Base-by-base conservation (phyloP, 345 rosid species). In the Lepidium aucheri region DNA sequence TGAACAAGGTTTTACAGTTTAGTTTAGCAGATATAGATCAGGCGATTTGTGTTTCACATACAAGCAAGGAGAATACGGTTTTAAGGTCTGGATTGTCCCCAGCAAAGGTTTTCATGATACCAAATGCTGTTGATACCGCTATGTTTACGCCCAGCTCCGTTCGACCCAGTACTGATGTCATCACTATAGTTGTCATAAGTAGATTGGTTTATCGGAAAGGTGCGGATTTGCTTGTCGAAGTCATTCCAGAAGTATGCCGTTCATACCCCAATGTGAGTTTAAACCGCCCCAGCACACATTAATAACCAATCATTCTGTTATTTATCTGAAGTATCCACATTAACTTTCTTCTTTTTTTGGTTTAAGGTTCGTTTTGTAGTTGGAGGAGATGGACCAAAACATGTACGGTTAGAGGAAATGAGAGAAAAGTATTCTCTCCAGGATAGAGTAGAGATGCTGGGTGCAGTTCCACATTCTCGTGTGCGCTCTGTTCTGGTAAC, bases 71-170 rank as follows among this genome's bases (percentile, higher is more conserved):
- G 79, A 94, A 94, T 59, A 94, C 99, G 1, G 96, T 90, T 73
- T 64, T 94, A 17, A 74, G 95, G 15, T 94, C 99, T 34, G 95
- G 99, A 60, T 79, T 90, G 73, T 85, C 95, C 0, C 95, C 96
- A 0, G 86, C 77, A 59, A 94, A 86, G 83, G 97, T 88, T 65
- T 94, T 76, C 65, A 86, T 90, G 66, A 80, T 90, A 65, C 97
- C 97, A 30, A 94, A 94, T 90, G 99, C 95, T 26, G 99, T 94
- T 76, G 99, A 94, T 77, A 90, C 97, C 20, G 95, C 96, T 56
- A 90, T 94, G 99, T 94, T 94, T 70, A 85, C 75, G 69, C 97
- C 99, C 39, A 90, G 89, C 56, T 61, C 71, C 20, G 77, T 74
- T 45, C 75, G 86, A 30, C 91, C 83, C 3, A 63, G 73, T 72